A percentile compares a stretch with the other conserved stretches of the same genome.
These are phyloP conservation scores for Euptelea pleiosperma DNA, from an alignment of 164 flowering plant species.

Conservation along the genomic window DNA sequence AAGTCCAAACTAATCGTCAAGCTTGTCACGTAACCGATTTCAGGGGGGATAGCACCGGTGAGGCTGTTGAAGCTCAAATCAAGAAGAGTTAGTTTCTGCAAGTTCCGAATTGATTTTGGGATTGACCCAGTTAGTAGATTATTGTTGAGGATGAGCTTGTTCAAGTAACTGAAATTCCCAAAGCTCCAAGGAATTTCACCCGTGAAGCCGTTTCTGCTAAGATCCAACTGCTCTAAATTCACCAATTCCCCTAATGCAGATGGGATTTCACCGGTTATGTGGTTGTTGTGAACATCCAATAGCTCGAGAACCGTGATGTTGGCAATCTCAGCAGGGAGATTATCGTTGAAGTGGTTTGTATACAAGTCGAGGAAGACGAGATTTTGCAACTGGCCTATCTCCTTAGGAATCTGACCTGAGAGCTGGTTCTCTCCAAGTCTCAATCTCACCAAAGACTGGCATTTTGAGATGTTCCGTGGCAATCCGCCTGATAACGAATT, in stretches of 20 bases:
- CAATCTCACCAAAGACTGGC: constrained; percentile 77
- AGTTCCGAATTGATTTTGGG: constrained; percentile 52
- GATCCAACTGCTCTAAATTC: constrained; percentile 90
- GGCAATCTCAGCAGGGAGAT: constrained; percentile 68
- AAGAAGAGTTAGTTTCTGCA: constrained; percentile 78
- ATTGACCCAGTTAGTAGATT: constrained; percentile 68
- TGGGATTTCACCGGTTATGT: constrained; percentile 79
- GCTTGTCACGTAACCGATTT: constrained; percentile 73
- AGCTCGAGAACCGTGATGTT: constrained; percentile 81
- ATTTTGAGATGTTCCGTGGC: constrained; percentile 58
- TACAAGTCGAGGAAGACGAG: constrained; percentile 89
- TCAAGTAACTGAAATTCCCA: constrained; percentile 84
- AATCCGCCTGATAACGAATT: constrained; percentile 71
- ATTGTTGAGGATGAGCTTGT: constrained; percentile 83
- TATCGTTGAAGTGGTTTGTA: constrained; percentile 78
- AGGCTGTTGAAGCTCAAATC: constrained; percentile 84
- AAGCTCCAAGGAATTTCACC: constrained; percentile 78
- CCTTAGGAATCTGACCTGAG: constrained; percentile 80
- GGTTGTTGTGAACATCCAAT: constrained; percentile 81
- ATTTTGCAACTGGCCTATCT: constrained; percentile 81
- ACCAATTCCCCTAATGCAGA: constrained; percentile 61
- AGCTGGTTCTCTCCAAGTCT: constrained; percentile 94
- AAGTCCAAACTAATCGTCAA: constrained; percentile 80
- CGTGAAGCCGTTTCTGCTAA: constrained; percentile 75
- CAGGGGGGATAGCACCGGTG: constrained; percentile 76